These are phyloP conservation scores for Pestalotiopsis sp. DNA, from an alignment of 2,329 filamentous ascomycete genomes.

Conservation along the genomic window DNA sequence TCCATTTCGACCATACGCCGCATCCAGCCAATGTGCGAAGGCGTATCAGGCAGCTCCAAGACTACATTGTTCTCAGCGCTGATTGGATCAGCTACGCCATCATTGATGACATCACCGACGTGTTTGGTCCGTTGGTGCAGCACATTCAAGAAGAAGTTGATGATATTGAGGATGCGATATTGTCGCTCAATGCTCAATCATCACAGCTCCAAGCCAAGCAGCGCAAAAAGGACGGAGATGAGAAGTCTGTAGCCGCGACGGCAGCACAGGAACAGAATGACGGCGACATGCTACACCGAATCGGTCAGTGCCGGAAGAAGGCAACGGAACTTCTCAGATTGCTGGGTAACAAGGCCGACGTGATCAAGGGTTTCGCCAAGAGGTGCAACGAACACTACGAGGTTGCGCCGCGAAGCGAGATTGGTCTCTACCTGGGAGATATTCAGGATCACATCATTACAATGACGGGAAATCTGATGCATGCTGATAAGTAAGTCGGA, in stretches of 20 bases:
- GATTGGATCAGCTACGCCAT: conserved; percentile 99
- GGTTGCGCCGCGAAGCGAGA: conserved; percentile 90
- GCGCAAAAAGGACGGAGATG: conserved; percentile 35
- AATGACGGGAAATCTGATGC: conserved; percentile 94
- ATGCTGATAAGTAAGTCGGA: conserved; percentile 85
- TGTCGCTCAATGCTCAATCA: conserved; percentile 69
- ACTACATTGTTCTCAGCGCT: conserved; percentile 89
- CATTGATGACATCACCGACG: conserved; percentile 98
- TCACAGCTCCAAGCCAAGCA: conserved; percentile 41
- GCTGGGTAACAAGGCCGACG: conserved; percentile 95
- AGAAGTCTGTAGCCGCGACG: conserved; percentile 44
- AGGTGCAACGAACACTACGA: conserved; percentile 98
- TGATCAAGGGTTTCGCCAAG: conserved; percentile 99
- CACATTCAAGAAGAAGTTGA: conserved; percentile 95
- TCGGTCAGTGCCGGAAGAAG: conserved; percentile 93
- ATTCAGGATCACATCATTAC: conserved; percentile 99
- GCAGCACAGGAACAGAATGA: conserved; percentile 50
- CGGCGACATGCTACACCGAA: conserved; percentile 85
- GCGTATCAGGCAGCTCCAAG: conserved; percentile 87
- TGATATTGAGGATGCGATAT: conserved; percentile 90
- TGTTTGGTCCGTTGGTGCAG: conserved; percentile 90
- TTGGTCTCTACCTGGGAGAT: conserved; percentile 95
- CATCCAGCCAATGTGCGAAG: conserved; percentile 95
- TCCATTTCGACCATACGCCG: conserved; percentile 95
- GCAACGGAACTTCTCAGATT: conserved; percentile 95